Evolutionary conservation across 1,284 basidiomycete species (phyloP), one percentile per base, ranked within the genome.

Genomic region (Dichomitus squalens): DNA sequence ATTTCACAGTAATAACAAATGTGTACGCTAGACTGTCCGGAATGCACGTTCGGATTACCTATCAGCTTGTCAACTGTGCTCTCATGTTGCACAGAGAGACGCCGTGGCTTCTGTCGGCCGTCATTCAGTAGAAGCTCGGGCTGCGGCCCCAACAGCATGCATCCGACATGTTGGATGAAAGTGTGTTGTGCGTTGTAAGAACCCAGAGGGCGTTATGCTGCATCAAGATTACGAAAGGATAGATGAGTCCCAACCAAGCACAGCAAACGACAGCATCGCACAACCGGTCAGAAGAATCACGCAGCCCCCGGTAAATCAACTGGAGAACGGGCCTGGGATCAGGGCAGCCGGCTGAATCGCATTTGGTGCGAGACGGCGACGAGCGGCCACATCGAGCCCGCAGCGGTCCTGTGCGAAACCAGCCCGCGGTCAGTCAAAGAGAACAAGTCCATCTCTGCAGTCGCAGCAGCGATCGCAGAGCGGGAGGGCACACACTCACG

Each of bases 291-390:
- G 14, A 5, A 14, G 14, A 36, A 36, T 11, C 9, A 36, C 12
- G 35, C 35, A 16, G 31, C 31, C n/a, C n/a, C n/a, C n/a, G n/a
- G n/a, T n/a, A n/a, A n/a, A n/a, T n/a, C n/a, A n/a, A n/a, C n/a
- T n/a, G n/a, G n/a, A n/a, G n/a, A n/a, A n/a, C n/a, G n/a, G n/a
- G n/a, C n/a, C n/a, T n/a, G n/a, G n/a, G n/a, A n/a, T n/a, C n/a
- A n/a, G n/a, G 23, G 11, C 23, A 55, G 35, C 34, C 23, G 52
- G 25, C 62, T 41, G 31, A 71, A 38, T 3, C 66, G 59, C 63
- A 73, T 68, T 48, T 72, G 72, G 56, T 73, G 72, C 14, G 64
- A 64, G 8, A 68, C 61, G 9, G 67, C 71, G 20, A 70, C 61
- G 20, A 71, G 55, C 3, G 68, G 65, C 68, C 67, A 70, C 14